Evolutionary conservation across 1,284 basidiomycete genomes (phyloP).

Genomic region (Papiliotrema terrestris): DNA sequence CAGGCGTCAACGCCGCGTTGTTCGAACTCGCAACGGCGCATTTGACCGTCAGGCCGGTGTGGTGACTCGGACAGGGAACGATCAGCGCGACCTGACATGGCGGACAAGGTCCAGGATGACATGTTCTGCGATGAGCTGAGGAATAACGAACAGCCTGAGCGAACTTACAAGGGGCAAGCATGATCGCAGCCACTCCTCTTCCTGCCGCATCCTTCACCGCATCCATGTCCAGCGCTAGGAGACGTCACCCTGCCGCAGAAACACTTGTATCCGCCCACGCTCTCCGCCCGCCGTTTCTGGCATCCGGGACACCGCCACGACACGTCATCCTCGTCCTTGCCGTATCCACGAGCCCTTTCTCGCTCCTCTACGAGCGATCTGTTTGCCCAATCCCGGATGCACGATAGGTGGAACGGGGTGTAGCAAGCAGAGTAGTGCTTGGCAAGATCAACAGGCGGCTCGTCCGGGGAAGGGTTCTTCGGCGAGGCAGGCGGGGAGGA

Average conservation of each 20-base stretch:
- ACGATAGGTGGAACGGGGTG: conserved; percentile 47
- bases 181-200: conserved; percentile 59
- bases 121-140: conserved; percentile 37
- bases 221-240: conserved; percentile 75
- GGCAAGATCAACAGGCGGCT: conserved; percentile 63
- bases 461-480: conserved; percentile 25
- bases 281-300: conserved; percentile 64
- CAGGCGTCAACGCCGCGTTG: conserved; percentile 51
- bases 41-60: conserved; percentile 59
- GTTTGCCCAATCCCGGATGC: conserved; percentile 75
- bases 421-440: conserved; percentile 43
- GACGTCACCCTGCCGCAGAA: conserved; percentile 72
- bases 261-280: conserved; percentile 72
- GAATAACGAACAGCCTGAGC: not conserved
- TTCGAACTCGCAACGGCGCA: conserved; percentile 56
- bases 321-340: conserved; percentile 56
- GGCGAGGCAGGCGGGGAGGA: conserved; percentile 12
- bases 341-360: conserved; percentile 34
- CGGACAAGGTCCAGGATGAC: conserved; percentile 76
- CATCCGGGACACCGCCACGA: conserved; percentile 83
- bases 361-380: conserved; percentile 62
- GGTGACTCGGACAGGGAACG: conserved; percentile 65
- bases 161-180: conserved; percentile 60
- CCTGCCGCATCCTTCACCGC: conserved; percentile 71
- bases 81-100: conserved; percentile 59